Base-by-base conservation (phyloP, 768 basidiomycete species). In the Mycena maculata region DNA sequence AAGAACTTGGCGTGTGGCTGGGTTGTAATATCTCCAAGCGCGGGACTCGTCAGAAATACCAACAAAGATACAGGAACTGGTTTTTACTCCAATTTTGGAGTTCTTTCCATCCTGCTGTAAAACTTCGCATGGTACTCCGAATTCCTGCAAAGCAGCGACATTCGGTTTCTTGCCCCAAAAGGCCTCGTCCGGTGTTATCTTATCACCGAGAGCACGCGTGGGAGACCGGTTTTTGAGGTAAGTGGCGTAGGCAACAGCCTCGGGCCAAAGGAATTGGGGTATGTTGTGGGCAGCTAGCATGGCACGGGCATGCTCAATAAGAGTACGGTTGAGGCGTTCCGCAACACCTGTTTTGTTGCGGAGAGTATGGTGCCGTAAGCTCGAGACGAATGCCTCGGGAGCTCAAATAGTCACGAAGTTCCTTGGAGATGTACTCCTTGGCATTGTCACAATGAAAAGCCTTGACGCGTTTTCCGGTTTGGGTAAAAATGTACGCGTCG, bases 301-400 rank as follows among this genome's bases (percentile, higher is more conserved):
- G 0, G 75, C 70, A 1, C 75, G 66, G 0, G 70, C 67, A 9
- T 64, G 49, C 49, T 78, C 73, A 4, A 73, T 47, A 0, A 76
- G 20, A 6, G 71, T 74, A 2, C 67, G 65, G 53, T 79, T 80
- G 25, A 16, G 70, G 60, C 68, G 70, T 61, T 80, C 75, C 0
- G 77, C 72, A 2, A 78, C 65, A 6, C 79, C 76, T n/a, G 27
- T 80, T 79, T 30, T 78, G 74, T 33, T 72, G 47, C 13, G 77
- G 77, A 6, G 76, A 72, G 50, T 45, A n/a, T 15, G 44, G 44
- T 20, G 45, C 41, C 12, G 45, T 47, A 42, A 60, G 48, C 33
- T 60, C 56, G 15, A 67, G 65, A 0, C 31, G 42, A 28, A 74
- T 79, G 6, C 78, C 78, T 4, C 68, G 38, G 25, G 16, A 11